Evolutionary conservation across 768 basidiomycete genomes (phyloP), one percentile per base, ranked within the genome.

Genomic region (Trametes elegans): DNA sequence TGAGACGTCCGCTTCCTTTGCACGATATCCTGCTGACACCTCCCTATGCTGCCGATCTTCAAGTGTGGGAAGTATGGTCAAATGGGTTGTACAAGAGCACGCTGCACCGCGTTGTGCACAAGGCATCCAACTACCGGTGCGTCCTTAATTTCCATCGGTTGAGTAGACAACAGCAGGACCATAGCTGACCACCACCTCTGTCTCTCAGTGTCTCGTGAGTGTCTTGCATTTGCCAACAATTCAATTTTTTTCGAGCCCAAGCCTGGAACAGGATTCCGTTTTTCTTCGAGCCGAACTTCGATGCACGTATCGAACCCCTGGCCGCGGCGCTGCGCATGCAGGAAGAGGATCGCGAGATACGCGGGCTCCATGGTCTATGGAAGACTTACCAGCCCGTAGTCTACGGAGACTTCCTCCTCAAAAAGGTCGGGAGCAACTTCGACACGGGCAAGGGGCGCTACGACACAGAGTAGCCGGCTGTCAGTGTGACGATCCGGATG

Each of bases 21-120:
- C n/a, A n/a, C n/a, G n/a, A n/a, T n/a, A n/a, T n/a, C n/a, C n/a
- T n/a, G 19, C 46, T 57, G 32, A 35, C 24, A 42, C 28, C 11
- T 35, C 3, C 19, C n/a, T 29, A n/a, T n/a, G n/a, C n/a, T n/a
- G n/a, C n/a, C n/a, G 10, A 42, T 10, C 39, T 36, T 16, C 7
- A 58, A 90, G 88, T 93, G 92, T 93, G 92, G 89, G 89, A 94
- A 76, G 79, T 86, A 41, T 96, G 93, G 93, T 86, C 88, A 5
- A 84, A 87, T 59, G 93, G 93, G 0, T 68, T 95, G 44, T 97
- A 96, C 74, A 81, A 77, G 52, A 88, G 91, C 34, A 95, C 94
- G 0, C 74, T 95, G n/a, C 94, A 96, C 70, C 80, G 91, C 3
- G 94, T 97, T 6, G 75, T 96, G 3, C 93, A 97, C 63, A 71